phyloP scores from a whole-genome alignment of 345 rosid genomes.

The Citrus unshiu region DNA sequence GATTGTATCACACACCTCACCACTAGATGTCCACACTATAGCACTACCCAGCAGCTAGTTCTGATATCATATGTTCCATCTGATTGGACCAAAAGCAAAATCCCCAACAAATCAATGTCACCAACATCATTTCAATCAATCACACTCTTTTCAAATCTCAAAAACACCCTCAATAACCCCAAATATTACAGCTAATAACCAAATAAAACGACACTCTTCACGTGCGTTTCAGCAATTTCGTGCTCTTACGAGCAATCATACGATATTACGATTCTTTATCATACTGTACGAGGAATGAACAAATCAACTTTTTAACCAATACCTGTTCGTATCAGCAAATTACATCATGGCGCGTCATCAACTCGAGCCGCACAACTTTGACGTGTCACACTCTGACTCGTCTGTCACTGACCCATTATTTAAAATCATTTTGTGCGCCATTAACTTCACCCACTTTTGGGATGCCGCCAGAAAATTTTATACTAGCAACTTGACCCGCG shows the following conservation, averaged over 20 bases:
- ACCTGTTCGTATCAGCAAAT: not conserved
- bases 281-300: not conserved
- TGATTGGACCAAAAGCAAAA: not conserved
- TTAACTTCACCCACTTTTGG: not conserved
- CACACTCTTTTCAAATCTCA: not conserved
- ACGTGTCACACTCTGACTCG: not conserved
- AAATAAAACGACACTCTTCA: not conserved
- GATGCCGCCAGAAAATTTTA: constrained; percentile 4
- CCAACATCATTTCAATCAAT: not conserved
- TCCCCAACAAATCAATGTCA: not conserved
- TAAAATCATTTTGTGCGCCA: constrained; percentile 2
- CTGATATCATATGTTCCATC: not conserved
- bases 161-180: not conserved
- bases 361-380: not conserved
- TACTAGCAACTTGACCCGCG: not conserved
- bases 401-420: not conserved
- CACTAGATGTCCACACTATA: too few relatives aligned
- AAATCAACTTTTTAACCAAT: not conserved
- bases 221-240: not conserved
- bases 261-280: not conserved
- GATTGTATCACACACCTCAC: too few relatives aligned
- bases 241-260: not conserved
- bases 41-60: not conserved
- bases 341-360: not conserved
- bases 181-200: not conserved